These are phyloP conservation scores for Xylaria sp. DNA, from an alignment of 2,329 filamentous ascomycete genomes.

Conservation along the genomic window DNA sequence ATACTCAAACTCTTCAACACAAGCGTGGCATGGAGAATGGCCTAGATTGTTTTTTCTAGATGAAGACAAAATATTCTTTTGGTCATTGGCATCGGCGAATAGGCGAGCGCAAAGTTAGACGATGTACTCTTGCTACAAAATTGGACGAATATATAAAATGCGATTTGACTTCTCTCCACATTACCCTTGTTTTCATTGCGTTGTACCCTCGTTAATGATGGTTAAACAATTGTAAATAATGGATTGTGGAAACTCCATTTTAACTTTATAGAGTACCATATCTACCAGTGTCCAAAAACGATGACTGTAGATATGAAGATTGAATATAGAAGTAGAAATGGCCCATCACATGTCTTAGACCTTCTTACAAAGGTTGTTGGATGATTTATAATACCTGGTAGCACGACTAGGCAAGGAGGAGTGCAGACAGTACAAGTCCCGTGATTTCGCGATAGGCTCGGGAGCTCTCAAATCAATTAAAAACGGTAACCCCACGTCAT, in stretches of 20 bases:
- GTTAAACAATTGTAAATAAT: no score
- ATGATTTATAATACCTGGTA: constrained; percentile 2
- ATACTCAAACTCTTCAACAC: constrained; percentile 16
- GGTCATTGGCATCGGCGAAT: constrained; percentile 16
- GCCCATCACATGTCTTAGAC: background rate
- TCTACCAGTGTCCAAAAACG: background rate
- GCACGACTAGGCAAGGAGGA: background rate
- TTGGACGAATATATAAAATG: constrained; percentile 10
- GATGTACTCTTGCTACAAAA: constrained; percentile 12
- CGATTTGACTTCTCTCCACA: background rate
- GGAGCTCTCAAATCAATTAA: constrained; percentile 23
- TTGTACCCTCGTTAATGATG: no score
- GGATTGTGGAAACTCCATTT: background rate
- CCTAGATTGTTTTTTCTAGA: constrained; percentile 12
- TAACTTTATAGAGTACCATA: no score
- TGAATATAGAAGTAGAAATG: background rate
- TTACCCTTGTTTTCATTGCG: background rate
- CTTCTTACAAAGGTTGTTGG: background rate
- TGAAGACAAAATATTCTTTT: constrained; percentile 16
- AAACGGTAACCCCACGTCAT: constrained; percentile 30
- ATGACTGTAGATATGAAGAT: background rate
- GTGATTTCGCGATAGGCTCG: constrained; percentile 37
- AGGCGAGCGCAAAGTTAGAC: constrained; percentile 10
- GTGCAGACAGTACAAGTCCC: constrained; percentile 25
- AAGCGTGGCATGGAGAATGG: constrained; percentile 4